A percentile compares a stretch with the other conserved stretches of the same genome.
phyloP scores from a whole-genome alignment of 768 basidiomycete genomes.

The Mrakia blollopis region DNA sequence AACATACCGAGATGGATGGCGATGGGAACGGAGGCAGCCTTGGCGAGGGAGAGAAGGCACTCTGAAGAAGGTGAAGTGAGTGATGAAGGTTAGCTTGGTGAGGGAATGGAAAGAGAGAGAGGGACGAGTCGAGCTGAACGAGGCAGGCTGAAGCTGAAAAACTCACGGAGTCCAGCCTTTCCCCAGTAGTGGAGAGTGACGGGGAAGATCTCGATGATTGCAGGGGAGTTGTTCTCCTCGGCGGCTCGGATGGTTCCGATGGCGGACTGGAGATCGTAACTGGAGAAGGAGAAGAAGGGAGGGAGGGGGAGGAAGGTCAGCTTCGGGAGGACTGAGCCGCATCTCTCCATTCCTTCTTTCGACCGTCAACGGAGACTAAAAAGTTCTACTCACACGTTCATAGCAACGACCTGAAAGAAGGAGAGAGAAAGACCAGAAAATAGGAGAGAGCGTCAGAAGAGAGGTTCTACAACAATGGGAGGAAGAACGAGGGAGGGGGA shows the following conservation, averaged over 20 bases:
- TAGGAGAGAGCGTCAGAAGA: background rate
- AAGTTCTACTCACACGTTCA: constrained; percentile 15
- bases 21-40: constrained; percentile 45
- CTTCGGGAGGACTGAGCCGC: background rate
- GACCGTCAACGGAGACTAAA: background rate
- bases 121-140: background rate
- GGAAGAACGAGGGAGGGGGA: background rate
- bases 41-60: constrained; percentile 36
- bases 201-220: constrained; percentile 44
- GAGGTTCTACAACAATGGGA: background rate
- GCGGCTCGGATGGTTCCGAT: constrained; percentile 44
- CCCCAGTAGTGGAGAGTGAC: constrained; percentile 40
- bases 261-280: constrained; percentile 42
- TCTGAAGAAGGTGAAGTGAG: background rate
- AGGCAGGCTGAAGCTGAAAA: no score
- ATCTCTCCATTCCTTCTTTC: background rate
- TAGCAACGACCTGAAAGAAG: constrained; percentile 37
- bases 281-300: constrained; percentile 11
- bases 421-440: background rate
- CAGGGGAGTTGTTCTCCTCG: constrained; percentile 42
- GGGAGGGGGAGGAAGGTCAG: background rate
- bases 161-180: constrained; percentile 38
- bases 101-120: background rate
- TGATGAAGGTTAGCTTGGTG: background rate
- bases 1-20: constrained; percentile 41